Evolutionary conservation across 495 filamentous ascomycete genomes (phyloP).

Genomic region (Xylaria longipes): DNA sequence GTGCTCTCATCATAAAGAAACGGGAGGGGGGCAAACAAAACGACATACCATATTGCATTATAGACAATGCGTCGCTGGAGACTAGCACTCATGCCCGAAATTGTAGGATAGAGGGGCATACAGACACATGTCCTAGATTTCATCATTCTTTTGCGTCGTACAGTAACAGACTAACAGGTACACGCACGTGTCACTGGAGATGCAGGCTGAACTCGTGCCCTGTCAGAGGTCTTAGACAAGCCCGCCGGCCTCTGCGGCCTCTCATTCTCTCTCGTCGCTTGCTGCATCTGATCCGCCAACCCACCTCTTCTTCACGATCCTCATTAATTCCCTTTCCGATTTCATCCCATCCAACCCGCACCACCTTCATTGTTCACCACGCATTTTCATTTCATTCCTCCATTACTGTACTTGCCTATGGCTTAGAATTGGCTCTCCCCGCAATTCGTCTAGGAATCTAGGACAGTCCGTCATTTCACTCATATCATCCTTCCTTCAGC

Average conservation of each 20-base stretch:
- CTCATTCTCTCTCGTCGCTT: background rate
- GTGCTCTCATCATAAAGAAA: slow-evolving; percentile 65
- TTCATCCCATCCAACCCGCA: background rate
- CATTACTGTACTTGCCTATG: background rate
- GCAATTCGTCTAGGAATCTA: background rate
- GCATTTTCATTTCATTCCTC: background rate
- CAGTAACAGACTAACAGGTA: too few species aligned
- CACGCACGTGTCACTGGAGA: slow-evolving; percentile 21
- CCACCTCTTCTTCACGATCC: slow-evolving; percentile 12
- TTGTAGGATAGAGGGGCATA: background rate
- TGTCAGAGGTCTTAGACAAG: slow-evolving; percentile 10
- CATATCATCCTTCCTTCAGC: background rate
- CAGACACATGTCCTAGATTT: background rate
- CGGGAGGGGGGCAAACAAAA: slow-evolving; percentile 27
- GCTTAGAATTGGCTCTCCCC: background rate
- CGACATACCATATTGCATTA: slow-evolving; percentile 38
- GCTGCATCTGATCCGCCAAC: background rate
- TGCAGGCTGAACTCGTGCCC: slow-evolving; percentile 24
- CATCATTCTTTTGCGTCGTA: slow-evolving; percentile 20
- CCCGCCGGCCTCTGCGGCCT: background rate
- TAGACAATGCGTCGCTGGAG: background rate
- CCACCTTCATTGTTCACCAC: background rate
- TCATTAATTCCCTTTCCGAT: background rate
- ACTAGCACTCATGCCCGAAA: background rate
- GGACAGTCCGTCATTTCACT: background rate